Conservation (phyloP, 2,329 filamentous ascomycete genomes). For the Trichothecium roseum region DNA sequence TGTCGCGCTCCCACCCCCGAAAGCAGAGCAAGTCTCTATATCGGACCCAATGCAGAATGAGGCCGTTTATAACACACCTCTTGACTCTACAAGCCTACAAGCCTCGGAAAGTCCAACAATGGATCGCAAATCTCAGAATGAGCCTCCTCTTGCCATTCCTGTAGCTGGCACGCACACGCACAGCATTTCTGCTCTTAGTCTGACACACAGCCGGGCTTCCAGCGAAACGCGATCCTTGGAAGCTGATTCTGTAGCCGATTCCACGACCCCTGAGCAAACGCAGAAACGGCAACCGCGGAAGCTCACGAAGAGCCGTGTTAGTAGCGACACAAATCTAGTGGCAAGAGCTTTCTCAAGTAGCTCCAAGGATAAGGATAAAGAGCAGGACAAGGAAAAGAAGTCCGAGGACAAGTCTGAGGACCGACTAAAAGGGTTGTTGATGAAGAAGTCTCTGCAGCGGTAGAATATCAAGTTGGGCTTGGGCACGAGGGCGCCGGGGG, state of each 20-base stretch:
- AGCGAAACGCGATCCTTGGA: slow-evolving; percentile 23
- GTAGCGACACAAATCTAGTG: slow-evolving; percentile 19
- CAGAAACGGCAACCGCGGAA: slow-evolving; percentile 29
- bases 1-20: too few relatives aligned
- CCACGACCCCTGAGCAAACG: slow-evolving; percentile 10
- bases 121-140: not conserved
- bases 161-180: not conserved
- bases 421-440: too few relatives aligned
- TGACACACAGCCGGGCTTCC: slow-evolving; percentile 17
- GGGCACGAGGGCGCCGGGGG: too few relatives aligned
- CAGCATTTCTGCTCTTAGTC: slow-evolving; percentile 4
- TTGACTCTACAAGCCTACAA: slow-evolving; percentile 13
- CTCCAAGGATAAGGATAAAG: too few relatives aligned
- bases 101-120: not conserved
- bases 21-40: too few relatives aligned
- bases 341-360: too few relatives aligned
- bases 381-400: not conserved
- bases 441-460: too few relatives aligned
- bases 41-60: slow-evolving; percentile 20
- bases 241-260: slow-evolving; percentile 11
- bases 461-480: too few relatives aligned
- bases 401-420: too few relatives aligned
- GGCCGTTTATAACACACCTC: slow-evolving; percentile 20
- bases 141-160: too few relatives aligned
- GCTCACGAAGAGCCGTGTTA: slow-evolving; percentile 28